Evolutionary conservation across 2,329 filamentous ascomycete species (phyloP).

Genomic region (Pyrenophora seminiperda): DNA sequence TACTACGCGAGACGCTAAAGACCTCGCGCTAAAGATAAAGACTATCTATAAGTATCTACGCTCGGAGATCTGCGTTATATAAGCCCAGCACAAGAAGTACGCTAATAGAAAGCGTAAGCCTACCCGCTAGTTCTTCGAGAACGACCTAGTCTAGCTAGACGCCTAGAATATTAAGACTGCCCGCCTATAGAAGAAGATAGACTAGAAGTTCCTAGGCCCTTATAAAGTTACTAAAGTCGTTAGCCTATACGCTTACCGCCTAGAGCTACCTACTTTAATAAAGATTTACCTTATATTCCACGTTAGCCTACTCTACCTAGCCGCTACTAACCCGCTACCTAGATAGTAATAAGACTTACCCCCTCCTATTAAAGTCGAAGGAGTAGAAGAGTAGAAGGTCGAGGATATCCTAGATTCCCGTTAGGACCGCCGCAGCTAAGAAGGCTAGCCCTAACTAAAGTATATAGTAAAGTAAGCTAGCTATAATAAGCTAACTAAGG

Average conservation of each 20-base stretch:
- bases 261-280: not conserved
- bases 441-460: not conserved
- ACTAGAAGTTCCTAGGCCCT: not conserved
- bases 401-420: no score
- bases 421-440: no score
- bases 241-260: not conserved
- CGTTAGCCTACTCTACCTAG: not conserved
- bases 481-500: not conserved
- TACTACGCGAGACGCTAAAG: not conserved
- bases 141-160: not conserved
- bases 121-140: not conserved
- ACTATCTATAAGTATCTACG: not conserved
- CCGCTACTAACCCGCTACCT: no score
- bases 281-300: slow-evolving; percentile 2
- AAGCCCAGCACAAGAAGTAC: not conserved
- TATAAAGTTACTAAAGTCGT: not conserved
- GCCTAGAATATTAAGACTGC: not conserved
- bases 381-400: not conserved
- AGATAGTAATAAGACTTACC: not conserved
- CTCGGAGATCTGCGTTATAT: no score
- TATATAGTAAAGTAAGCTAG: not conserved
- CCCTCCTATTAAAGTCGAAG: not conserved
- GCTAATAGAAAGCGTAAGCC: not conserved
- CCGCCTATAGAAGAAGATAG: not conserved
- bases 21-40: not conserved